Evolutionary conservation across 106 monocot species (phyloP).

Genomic region (Hemerocallis citrina): DNA sequence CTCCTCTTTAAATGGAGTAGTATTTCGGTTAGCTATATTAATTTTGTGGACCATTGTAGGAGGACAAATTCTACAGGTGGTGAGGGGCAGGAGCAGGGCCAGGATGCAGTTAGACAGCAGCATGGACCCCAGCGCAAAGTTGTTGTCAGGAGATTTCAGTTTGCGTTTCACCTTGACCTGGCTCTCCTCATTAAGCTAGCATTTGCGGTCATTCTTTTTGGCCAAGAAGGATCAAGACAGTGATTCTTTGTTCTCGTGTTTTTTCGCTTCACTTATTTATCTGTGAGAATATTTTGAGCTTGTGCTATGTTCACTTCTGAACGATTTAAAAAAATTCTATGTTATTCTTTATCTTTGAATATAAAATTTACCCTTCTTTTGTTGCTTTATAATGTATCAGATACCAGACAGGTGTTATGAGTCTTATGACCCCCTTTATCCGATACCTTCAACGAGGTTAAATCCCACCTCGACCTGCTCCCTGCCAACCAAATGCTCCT

Average conservation of each 20-base stretch:
- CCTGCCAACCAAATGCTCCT: slow-evolving; percentile 14
- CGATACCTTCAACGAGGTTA: slow-evolving; percentile 48
- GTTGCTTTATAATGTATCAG: slow-evolving; percentile 27
- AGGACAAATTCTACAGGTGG: no score
- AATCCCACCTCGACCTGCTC: slow-evolving; percentile 24
- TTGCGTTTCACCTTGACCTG: slow-evolving; percentile 79
- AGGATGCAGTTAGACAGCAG: slow-evolving; percentile 42
- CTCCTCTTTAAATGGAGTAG: no score
- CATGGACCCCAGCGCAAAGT: slow-evolving; percentile 55
- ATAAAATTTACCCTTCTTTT: not conserved
- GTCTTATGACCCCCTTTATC: slow-evolving; percentile 59
- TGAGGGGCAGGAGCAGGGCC: no score
- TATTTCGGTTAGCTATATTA: no score
- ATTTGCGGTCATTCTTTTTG: slow-evolving; percentile 69
- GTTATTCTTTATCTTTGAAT: not conserved
- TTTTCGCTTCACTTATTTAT: slow-evolving; percentile 66
- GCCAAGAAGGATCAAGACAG: slow-evolving; percentile 88
- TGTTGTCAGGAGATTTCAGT: slow-evolving; percentile 78
- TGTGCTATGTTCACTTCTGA: no score
- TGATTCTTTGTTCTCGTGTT: slow-evolving; percentile 58
- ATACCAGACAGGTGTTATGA: slow-evolving; percentile 96
- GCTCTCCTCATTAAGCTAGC: slow-evolving; percentile 77
- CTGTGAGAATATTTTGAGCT: no score
- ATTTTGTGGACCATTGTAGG: no score
- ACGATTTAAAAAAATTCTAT: not conserved